Conservation (phyloP, 2,329 filamentous ascomycete species). For the Neophaeococcomyces aloes region DNA sequence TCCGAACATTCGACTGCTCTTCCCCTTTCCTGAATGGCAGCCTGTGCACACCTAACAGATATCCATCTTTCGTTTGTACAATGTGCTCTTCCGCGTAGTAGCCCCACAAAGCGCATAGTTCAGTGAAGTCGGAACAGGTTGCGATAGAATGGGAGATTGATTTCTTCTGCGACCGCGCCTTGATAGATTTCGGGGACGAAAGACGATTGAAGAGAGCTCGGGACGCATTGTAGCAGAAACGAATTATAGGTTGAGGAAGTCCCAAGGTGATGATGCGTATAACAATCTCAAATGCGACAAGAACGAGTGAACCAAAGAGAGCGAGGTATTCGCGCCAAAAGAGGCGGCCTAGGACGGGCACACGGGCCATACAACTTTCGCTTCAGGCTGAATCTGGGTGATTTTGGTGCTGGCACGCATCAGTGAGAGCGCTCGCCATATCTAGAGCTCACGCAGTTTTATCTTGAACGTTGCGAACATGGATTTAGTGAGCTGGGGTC, state of each 20-base stretch:
- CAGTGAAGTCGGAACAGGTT: constrained; percentile 81
- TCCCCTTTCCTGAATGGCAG: constrained; percentile 73
- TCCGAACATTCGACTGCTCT: constrained; percentile 43
- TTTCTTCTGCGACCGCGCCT: constrained; percentile 57
- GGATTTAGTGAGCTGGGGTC: too few species aligned
- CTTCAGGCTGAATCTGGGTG: too few species aligned
- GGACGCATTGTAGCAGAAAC: constrained; percentile 71
- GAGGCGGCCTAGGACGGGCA: constrained; percentile 55
- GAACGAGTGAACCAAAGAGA: constrained; percentile 68
- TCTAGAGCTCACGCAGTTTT: too few species aligned
- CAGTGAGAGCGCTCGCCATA: too few species aligned
- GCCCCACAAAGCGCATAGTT: constrained; percentile 82
- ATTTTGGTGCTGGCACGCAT: too few species aligned
- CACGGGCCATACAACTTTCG: constrained; percentile 47
- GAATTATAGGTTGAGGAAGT: constrained; percentile 70
- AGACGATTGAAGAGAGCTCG: constrained; percentile 72
- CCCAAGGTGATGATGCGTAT: constrained; percentile 80
- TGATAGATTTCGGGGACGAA: constrained; percentile 58
- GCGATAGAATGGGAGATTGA: constrained; percentile 65
- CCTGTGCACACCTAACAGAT: constrained; percentile 79
- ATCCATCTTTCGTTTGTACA: constrained; percentile 87
- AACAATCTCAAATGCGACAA: constrained; percentile 71
- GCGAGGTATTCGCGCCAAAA: constrained; percentile 71
- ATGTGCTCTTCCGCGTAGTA: constrained; percentile 95
- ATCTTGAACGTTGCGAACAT: too few species aligned